Evolutionary conservation across 176 grass and related monocot genomes (phyloP).

Genomic region (Sorghum bicolor): DNA sequence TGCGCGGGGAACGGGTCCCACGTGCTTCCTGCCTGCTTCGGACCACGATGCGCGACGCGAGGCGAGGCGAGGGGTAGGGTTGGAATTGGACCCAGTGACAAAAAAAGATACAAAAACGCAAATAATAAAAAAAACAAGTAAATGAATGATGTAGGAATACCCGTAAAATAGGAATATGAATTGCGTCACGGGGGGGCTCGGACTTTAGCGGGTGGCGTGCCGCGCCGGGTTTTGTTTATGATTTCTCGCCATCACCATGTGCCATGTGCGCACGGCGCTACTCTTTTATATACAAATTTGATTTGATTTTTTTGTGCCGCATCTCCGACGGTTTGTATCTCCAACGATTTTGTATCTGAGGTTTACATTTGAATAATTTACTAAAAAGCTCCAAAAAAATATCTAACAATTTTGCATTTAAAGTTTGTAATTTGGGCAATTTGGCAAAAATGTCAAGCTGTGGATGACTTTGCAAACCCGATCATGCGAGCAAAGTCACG

Average conservation of each 20-base stretch:
- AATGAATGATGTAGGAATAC: neutral
- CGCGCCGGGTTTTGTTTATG: slow-evolving; percentile 2
- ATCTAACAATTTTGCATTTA: too few species aligned
- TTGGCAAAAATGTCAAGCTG: too few species aligned
- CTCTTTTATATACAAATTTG: neutral
- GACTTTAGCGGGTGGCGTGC: slow-evolving; percentile 31
- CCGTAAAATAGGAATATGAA: neutral
- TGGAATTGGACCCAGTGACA: neutral
- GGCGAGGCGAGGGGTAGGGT: too few species aligned
- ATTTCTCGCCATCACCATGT: slow-evolving; percentile 25
- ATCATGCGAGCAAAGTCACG: too few species aligned
- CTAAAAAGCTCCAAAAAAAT: too few species aligned
- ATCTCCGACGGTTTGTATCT: too few species aligned
- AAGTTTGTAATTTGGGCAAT: too few species aligned
- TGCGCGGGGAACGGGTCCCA: neutral
- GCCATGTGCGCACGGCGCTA: slow-evolving; percentile 29
- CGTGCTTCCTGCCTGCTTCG: neutral
- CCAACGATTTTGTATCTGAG: too few species aligned
- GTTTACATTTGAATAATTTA: too few species aligned
- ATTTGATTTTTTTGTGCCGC: neutral
- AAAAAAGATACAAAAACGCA: neutral
- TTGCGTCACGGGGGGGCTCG: slow-evolving; percentile 22
- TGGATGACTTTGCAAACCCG: too few species aligned
- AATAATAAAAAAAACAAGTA: too few species aligned
- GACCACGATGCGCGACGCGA: neutral